Percentiles rank a stretch among this genome's conserved stretches.
These are phyloP conservation scores for Umbelopsis ramanniana DNA, from an alignment of 192 early-diverging fungal species.

Conservation along the genomic window DNA sequence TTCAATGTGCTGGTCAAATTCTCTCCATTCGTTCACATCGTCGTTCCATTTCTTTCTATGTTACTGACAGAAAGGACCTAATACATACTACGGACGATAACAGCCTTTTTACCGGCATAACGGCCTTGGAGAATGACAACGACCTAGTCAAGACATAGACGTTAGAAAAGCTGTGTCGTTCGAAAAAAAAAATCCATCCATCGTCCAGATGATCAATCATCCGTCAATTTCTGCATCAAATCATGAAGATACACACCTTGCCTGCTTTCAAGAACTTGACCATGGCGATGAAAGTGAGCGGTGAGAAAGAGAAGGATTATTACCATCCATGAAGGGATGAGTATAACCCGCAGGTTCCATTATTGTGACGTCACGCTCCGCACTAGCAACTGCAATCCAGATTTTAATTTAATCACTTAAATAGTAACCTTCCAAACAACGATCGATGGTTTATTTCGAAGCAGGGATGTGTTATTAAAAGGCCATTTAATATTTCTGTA, in stretches of 20 bases:
- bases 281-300: constrained; percentile 32
- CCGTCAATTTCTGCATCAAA: constrained; percentile 20
- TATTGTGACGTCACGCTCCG: too few species aligned
- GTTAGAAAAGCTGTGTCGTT: constrained; percentile 28
- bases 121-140: constrained; percentile 98
- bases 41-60: not conserved
- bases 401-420: too few species aligned
- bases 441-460: too few species aligned
- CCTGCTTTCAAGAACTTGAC: constrained; percentile 65
- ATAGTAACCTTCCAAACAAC: too few species aligned
- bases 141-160: constrained; percentile 64
- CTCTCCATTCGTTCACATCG: not conserved
- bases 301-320: not conserved
- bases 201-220: not conserved
- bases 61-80: not conserved
- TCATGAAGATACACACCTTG: constrained; percentile 40
- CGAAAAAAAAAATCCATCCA: constrained; percentile 28
- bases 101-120: constrained; percentile 99
- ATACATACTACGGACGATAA: constrained; percentile 87
- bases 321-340: not conserved
- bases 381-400: too few species aligned
- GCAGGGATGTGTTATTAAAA: too few species aligned
- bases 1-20: not conserved
- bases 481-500: too few species aligned
- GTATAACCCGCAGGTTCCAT: not conserved